These are phyloP conservation scores for Coemansia sp. DNA, from an alignment of 192 early-diverging fungal species.

Conservation along the genomic window DNA sequence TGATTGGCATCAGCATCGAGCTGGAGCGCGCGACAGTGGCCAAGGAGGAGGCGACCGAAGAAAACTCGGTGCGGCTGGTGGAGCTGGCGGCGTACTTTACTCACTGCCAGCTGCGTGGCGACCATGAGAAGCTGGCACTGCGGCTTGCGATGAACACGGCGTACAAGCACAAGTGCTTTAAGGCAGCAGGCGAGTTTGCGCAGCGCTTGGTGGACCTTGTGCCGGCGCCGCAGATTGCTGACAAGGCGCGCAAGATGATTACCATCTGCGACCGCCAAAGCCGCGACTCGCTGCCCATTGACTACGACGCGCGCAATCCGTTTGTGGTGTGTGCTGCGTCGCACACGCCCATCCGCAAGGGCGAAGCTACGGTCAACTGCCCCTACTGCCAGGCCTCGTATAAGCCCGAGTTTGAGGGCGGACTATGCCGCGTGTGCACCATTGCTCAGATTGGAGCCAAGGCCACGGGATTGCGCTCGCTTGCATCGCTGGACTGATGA, in stretches of 20 bases:
- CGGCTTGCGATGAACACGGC: slow-evolving; percentile 85
- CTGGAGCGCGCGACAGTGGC: slow-evolving; percentile 67
- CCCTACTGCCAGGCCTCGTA: slow-evolving; percentile 88
- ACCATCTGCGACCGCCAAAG: slow-evolving; percentile 76
- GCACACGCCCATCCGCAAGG: slow-evolving; percentile 88
- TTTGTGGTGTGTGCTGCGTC: slow-evolving; percentile 86
- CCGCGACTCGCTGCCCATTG: slow-evolving; percentile 76
- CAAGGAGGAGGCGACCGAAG: slow-evolving; percentile 57
- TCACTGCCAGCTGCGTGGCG: slow-evolving; percentile 84
- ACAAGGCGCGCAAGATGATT: slow-evolving; percentile 80
- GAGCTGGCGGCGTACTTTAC: slow-evolving; percentile 98
- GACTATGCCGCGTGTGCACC: slow-evolving; percentile 86
- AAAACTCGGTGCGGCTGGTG: slow-evolving; percentile 70
- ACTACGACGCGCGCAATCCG: slow-evolving; percentile 96
- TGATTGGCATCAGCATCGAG: slow-evolving; percentile 88
- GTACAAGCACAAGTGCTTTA: slow-evolving; percentile 83
- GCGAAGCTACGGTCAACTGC: slow-evolving; percentile 77
- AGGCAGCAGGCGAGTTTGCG: slow-evolving; percentile 85
- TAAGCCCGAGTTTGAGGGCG: slow-evolving; percentile 79
- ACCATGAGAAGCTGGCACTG: slow-evolving; percentile 87
- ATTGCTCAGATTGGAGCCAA: slow-evolving; percentile 81
- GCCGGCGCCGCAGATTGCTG: slow-evolving; percentile 75
- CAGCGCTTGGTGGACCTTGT: slow-evolving; percentile 87
- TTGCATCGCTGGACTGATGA: slow-evolving; percentile 29
- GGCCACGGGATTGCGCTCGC: slow-evolving; percentile 68